Conservation (phyloP, 139 green algal species). For the Asterochloris sp. region DNA sequence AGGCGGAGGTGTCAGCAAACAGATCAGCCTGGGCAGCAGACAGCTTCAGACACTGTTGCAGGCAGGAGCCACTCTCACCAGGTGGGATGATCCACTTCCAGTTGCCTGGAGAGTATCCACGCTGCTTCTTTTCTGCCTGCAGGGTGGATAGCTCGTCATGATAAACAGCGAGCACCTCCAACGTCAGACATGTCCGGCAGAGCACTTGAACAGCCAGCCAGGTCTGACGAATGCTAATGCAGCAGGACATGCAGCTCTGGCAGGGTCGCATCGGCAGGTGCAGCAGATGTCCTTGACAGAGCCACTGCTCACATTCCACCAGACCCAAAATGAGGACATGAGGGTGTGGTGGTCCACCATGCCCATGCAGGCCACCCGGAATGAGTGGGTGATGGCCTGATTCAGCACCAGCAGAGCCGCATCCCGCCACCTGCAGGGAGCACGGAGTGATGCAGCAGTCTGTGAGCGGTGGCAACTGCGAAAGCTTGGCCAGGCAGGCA, state of each 20-base stretch:
- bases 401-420: conserved; percentile 30
- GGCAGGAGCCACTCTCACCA: neutral
- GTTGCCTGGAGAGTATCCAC: conserved; percentile 46
- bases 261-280: no score
- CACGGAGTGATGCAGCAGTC: no score
- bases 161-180: no score
- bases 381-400: conserved; percentile 36
- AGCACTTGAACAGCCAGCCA: no score
- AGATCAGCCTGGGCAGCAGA: neutral
- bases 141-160: no score
- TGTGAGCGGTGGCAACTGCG: no score
- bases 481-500: no score
- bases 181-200: no score
- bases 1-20: neutral
- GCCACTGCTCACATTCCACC: conserved; percentile 8
- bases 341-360: conserved; percentile 54
- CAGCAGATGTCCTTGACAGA: no score
- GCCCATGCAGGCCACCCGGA: conserved; percentile 17
- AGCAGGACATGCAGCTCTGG: no score
- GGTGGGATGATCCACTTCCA: conserved; percentile 53
- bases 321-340: conserved; percentile 39
- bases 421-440: conserved; percentile 23
- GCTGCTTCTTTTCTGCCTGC: conserved; percentile 28
- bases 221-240: no score
- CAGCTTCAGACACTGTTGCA: no score